Evolutionary conservation across 2,329 filamentous ascomycete species (phyloP), one percentile per base, ranked within the genome.

Genomic region (Teratosphaeria viscida): DNA sequence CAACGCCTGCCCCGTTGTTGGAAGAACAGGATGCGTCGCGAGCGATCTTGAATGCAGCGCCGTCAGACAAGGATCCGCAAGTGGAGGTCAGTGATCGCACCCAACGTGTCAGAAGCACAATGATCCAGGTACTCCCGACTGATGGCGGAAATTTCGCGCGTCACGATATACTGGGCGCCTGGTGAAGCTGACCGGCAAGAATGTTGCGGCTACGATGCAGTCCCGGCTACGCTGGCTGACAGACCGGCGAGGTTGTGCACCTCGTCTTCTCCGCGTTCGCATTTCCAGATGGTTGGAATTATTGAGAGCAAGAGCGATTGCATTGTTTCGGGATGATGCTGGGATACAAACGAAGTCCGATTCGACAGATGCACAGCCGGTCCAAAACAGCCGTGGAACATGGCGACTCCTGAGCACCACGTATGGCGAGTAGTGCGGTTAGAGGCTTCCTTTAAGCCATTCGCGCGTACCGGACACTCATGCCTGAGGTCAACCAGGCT

Each of bases 21-120:
- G 85, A 85, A 78, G 88, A 19, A 70, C 74, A 52, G 77, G 86
- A n/a, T 89, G 89, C 72, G 73, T 80, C 57, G 64, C 37, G 16
- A 14, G 37, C 37, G 11, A 43, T n/a, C 5, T 16, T 43, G 8
- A 43, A 5, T 43, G 37, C 11, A 14, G 37, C 14, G 16, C 11
- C 16, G 12, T 16, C 37, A 14, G 37, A 43, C 16, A n/a, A 43
- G 37, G 12, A 16, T n/a, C 2, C 37, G 16, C 1, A 14, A 43
- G 37, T 5, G 5, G 37, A 14, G 12, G 5, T 5, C 12, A 43
- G 37, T 4, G 85, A 89, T 69, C 79, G 81, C 2, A 72, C 80
- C 55, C 76, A 77, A 0, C 68, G 89, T 62, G 72, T 73, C 56
- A 76, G 73, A 61, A 86, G 85, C 1, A 75, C 81, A 34, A 62